Conservation (phyloP, 495 filamentous ascomycete genomes). For the Neurospora sp. region DNA sequence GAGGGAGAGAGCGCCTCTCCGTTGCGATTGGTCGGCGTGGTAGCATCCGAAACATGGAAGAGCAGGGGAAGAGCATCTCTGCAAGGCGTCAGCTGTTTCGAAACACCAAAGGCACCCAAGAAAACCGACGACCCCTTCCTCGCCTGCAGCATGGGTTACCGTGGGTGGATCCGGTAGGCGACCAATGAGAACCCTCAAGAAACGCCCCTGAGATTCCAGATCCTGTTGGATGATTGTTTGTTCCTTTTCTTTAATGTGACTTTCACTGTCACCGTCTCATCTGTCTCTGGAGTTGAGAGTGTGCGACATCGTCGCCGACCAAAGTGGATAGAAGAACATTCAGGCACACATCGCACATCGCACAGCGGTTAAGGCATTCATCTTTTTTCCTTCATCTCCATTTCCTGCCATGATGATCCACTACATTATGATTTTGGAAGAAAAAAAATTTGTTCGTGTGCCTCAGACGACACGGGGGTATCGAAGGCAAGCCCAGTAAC, state of each 20-base stretch:
- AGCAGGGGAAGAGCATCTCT: not conserved
- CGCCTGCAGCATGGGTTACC: slow-evolving; percentile 8
- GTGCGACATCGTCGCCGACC: not conserved
- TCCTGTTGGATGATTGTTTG: slow-evolving; percentile 11
- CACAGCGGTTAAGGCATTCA: not conserved
- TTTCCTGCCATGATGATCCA: not conserved
- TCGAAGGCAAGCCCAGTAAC: not conserved
- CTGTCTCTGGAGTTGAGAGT: not conserved
- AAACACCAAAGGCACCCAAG: slow-evolving; percentile 12
- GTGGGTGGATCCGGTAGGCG: not conserved
- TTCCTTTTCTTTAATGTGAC: not conserved
- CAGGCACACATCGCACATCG: not conserved
- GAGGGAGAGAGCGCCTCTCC: not conserved
- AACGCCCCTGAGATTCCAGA: not conserved
- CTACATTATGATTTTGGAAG: not conserved
- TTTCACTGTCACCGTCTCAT: not conserved
- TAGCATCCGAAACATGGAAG: not conserved
- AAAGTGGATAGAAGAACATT: not conserved
- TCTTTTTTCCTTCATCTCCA: not conserved
- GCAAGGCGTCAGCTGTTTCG: slow-evolving; percentile 13
- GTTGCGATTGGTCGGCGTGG: not conserved
- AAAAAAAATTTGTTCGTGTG: not conserved
- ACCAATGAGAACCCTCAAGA: slow-evolving; percentile 13
- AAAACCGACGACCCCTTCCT: not conserved
- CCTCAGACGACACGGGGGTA: not conserved